Evolutionary conservation across 768 basidiomycete genomes (phyloP).

Genomic region (Suillus variegatus): DNA sequence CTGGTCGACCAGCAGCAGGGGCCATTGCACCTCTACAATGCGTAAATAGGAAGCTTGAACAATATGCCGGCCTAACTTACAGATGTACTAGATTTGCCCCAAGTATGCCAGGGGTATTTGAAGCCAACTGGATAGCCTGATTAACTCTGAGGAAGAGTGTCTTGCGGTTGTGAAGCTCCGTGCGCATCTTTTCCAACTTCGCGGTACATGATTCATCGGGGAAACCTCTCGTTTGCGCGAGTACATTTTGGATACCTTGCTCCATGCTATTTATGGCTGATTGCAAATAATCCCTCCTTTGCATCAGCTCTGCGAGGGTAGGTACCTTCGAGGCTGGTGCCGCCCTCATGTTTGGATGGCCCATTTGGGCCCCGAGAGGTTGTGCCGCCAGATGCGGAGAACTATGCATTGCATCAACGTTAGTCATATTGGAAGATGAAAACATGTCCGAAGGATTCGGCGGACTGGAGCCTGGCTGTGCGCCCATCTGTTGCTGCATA

Average conservation of each 20-base stretch:
- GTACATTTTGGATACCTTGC: slow-evolving; percentile 2
- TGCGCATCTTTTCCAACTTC: slow-evolving; percentile 19
- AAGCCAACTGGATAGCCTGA: slow-evolving; percentile 26
- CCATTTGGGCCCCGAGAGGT: slow-evolving; percentile 19
- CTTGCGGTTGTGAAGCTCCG: slow-evolving; percentile 33
- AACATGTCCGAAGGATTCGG: slow-evolving; percentile 47
- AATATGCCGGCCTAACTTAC: slow-evolving; percentile 28
- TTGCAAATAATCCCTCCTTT: slow-evolving; percentile 19
- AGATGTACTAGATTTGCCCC: slow-evolving; percentile 30
- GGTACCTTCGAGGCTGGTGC: slow-evolving; percentile 16
- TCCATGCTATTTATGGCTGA: slow-evolving; percentile 14
- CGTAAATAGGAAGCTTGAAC: slow-evolving; percentile 9
- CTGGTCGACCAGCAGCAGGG: slow-evolving; percentile 22
- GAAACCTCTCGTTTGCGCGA: slow-evolving; percentile 14
- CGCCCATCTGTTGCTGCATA: slow-evolving; percentile 33
- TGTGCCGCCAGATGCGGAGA: slow-evolving; percentile 44
- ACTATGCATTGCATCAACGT: slow-evolving; percentile 47
- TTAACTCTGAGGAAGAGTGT: slow-evolving; percentile 42
- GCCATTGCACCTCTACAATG: slow-evolving; percentile 20
- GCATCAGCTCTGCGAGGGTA: slow-evolving; percentile 25
- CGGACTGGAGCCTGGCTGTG: slow-evolving; percentile 41
- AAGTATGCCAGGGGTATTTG: slow-evolving; percentile 18
- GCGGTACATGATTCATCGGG: slow-evolving; percentile 19
- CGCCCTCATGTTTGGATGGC: slow-evolving; percentile 23
- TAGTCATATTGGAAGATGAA: slow-evolving; percentile 43